Evolutionary conservation across 352 stramenopile genomes (phyloP).

Genomic region (Globisporangium nagaii): DNA sequence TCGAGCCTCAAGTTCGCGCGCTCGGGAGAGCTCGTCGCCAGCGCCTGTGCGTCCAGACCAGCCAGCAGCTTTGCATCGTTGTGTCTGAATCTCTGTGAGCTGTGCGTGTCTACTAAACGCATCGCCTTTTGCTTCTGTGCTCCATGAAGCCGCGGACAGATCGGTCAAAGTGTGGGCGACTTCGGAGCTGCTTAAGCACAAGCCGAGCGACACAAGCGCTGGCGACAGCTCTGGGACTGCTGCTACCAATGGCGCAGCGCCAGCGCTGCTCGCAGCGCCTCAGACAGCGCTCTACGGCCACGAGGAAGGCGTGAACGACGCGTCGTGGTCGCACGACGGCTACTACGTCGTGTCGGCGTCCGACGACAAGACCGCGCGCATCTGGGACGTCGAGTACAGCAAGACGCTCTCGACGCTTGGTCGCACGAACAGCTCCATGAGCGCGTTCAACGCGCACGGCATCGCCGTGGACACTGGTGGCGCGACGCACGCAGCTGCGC

Average conservation of each 20-base stretch:
- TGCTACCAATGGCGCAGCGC: not conserved
- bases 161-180: conserved; percentile 75
- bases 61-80: not conserved
- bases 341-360: conserved; percentile 90
- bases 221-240: not conserved
- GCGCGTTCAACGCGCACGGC: conserved; percentile 15
- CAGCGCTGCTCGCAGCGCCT: conserved; percentile 7
- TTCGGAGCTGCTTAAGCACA: conserved; percentile 13
- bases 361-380: conserved; percentile 93
- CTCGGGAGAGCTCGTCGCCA: conserved; percentile 49
- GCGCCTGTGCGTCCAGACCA: conserved; percentile 42
- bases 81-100: not conserved
- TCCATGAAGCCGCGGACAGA: conserved; percentile 55
- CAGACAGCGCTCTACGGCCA: conserved; percentile 77
- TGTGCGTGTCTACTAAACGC: too few relatives aligned
- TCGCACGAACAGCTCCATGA: conserved; percentile 25
- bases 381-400: conserved; percentile 93
- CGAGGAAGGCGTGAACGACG: conserved; percentile 91
- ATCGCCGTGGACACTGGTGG: conserved; percentile 17
- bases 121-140: not conserved
- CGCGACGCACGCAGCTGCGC: not conserved
- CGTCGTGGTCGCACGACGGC: conserved; percentile 86
- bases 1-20: conserved; percentile 72
- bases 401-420: conserved; percentile 70
- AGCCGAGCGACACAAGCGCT: not conserved